Evolutionary conservation across 257 asterid genomes (phyloP).

Genomic region (Catharanthus roseus): DNA sequence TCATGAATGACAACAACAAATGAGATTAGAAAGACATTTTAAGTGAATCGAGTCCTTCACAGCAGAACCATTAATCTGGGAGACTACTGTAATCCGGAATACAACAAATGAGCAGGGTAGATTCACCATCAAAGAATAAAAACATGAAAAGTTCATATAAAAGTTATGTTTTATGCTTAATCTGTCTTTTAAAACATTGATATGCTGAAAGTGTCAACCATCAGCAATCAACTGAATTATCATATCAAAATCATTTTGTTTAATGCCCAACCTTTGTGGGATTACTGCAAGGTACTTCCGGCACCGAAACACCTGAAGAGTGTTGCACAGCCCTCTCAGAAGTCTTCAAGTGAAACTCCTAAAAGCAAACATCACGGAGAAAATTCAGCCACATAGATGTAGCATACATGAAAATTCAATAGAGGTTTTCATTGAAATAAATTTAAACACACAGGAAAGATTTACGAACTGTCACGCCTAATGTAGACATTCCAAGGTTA

Average conservation of each 20-base stretch:
- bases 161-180: neutral
- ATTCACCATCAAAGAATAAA: neutral
- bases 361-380: conserved; percentile 25
- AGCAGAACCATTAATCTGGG: neutral
- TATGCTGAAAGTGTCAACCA: neutral
- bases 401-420: neutral
- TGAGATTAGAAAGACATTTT: neutral
- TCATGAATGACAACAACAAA: neutral
- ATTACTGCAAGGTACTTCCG: conserved; percentile 25
- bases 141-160: neutral
- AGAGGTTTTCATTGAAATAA: neutral
- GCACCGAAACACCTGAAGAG: conserved; percentile 38
- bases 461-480: neutral
- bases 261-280: conserved; percentile 33
- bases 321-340: conserved; percentile 79
- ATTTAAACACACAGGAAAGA: neutral
- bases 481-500: neutral
- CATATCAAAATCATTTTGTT: conserved; percentile 9
- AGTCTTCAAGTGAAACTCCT: conserved; percentile 89
- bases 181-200: neutral
- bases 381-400: conserved; percentile 7
- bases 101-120: neutral
- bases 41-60: neutral
- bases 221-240: neutral
- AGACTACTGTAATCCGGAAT: neutral